These are phyloP conservation scores for Fagopyrum tataricum DNA, from an alignment of 148 eudicot genomes.

Conservation along the genomic window DNA sequence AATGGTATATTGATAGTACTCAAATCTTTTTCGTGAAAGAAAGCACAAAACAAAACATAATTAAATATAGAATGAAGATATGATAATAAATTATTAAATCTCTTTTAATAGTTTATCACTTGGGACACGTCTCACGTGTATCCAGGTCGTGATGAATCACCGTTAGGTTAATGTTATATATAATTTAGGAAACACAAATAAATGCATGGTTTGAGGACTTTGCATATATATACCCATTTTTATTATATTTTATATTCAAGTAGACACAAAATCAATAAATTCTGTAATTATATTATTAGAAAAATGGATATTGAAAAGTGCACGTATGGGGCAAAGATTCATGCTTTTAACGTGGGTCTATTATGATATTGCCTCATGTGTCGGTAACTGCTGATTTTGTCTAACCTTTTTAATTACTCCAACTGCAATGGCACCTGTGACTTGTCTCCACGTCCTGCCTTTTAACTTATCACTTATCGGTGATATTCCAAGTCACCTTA, in stretches of 20 bases:
- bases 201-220: background rate
- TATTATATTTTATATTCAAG: background rate
- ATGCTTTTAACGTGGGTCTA: background rate
- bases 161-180: background rate
- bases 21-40: background rate
- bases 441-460: too few species aligned
- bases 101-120: background rate
- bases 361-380: background rate
- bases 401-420: too few species aligned
- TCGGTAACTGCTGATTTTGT: background rate
- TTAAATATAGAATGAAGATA: background rate
- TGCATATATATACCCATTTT: background rate
- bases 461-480: too few species aligned
- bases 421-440: too few species aligned
- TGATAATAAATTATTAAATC: background rate
- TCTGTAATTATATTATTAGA: too few species aligned
- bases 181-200: background rate
- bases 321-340: background rate
- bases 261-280: too few species aligned
- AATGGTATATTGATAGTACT: background rate
- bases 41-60: background rate
- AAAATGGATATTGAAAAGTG: background rate
- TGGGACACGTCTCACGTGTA: constrained; percentile 1
- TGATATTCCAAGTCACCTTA: too few species aligned
- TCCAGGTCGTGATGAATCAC: background rate